A percentile compares a stretch with the other conserved stretches of the same genome.
phyloP scores from a whole-genome alignment of 139 green algal genomes.

The Nannochloris sp. region DNA sequence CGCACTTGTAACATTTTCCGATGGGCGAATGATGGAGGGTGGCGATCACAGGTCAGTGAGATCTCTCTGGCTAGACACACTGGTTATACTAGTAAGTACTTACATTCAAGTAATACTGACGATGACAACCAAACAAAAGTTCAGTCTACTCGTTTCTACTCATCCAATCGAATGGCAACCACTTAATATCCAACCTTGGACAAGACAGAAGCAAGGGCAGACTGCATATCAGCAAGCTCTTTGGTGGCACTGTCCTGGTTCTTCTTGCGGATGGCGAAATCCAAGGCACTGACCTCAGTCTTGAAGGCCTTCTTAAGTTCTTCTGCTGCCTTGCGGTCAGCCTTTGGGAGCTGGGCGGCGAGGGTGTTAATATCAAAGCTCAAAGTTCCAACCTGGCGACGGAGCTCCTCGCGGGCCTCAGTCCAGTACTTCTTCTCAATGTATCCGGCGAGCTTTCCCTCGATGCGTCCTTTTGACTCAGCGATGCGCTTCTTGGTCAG shows the following conservation, averaged over 20 bases:
- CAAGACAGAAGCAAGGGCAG: conserved; percentile 49
- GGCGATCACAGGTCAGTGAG: too few relatives aligned
- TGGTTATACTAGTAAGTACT: not conserved
- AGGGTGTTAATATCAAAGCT: conserved; percentile 84
- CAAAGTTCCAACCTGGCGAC: conserved; percentile 68
- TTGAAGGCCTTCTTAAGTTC: conserved; percentile 66
- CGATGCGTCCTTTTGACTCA: conserved; percentile 64
- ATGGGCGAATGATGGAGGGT: too few relatives aligned
- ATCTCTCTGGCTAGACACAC: too few relatives aligned
- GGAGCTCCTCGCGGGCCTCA: conserved; percentile 74
- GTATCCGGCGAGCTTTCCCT: conserved; percentile 47
- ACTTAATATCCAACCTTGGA: conserved; percentile 24
- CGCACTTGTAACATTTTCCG: too few relatives aligned
- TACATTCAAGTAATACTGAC: not conserved
- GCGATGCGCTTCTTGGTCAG: conserved; percentile 63
- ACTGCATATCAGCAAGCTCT: conserved; percentile 42
- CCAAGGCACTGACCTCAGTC: conserved; percentile 63
- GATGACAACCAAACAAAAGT: not conserved
- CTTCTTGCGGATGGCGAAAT: conserved; percentile 80
- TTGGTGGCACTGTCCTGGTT: conserved; percentile 46
- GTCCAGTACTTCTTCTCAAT: conserved; percentile 88
- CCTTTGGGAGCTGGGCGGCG: conserved; percentile 58
- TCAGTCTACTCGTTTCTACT: not conserved
- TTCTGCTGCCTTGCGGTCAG: conserved; percentile 60
- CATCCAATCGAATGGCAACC: not conserved